A percentile compares a stretch with the other conserved stretches of the same genome.
phyloP scores from a whole-genome alignment of 306 rosid species.

The Vigna reflexopilosa region DNA sequence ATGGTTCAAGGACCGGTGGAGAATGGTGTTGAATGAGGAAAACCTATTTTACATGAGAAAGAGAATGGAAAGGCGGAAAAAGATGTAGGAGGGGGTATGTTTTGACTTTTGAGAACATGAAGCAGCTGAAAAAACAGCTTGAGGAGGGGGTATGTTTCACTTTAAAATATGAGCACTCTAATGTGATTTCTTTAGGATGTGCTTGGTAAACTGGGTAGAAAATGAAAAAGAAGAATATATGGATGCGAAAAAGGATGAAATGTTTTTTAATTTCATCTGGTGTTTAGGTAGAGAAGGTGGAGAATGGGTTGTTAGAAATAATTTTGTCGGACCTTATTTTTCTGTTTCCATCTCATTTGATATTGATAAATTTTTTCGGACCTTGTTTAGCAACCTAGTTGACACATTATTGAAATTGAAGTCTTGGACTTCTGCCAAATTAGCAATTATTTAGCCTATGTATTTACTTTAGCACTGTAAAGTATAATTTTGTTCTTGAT shows the following conservation, averaged over 20 bases:
- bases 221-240: neutral
- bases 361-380: neutral
- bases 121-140: conserved; percentile 70
- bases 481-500: conserved; percentile 12
- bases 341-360: conserved; percentile 27
- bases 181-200: conserved; percentile 1
- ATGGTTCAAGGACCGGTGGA: conserved; percentile 75
- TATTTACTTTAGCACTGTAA: neutral
- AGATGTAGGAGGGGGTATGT: too few species aligned
- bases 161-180: conserved; percentile 16
- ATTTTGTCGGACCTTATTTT: conserved; percentile 7
- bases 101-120: conserved; percentile 67
- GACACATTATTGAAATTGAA: conserved; percentile 4
- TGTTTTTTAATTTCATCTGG: conserved; percentile 15
- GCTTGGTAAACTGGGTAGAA: conserved; percentile 14
- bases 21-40: conserved; percentile 53
- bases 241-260: conserved; percentile 8
- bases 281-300: neutral
- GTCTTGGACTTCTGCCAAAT: conserved; percentile 1
- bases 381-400: neutral
- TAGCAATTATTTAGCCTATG: neutral
- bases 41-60: conserved; percentile 52
- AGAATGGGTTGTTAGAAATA: too few species aligned
- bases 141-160: conserved; percentile 76
- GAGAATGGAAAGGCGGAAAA: conserved; percentile 70